Evolutionary conservation across 2,329 filamentous ascomycete species (phyloP).

Genomic region (Clonostachys chloroleuca): DNA sequence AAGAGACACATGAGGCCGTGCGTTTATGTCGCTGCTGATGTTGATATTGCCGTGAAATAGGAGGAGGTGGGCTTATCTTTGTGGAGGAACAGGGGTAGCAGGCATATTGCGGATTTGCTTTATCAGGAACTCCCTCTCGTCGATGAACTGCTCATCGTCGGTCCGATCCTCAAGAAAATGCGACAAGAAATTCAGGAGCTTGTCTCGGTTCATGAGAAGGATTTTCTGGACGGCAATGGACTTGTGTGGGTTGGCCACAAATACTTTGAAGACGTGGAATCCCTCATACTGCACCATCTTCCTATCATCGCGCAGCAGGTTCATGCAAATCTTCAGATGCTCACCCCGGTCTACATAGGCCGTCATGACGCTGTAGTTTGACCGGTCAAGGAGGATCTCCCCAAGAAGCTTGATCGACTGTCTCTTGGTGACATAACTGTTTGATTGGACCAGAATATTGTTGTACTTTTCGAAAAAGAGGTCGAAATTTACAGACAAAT

Average conservation of each 20-base stretch:
- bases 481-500: conserved; percentile 85
- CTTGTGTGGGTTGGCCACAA: conserved; percentile 98
- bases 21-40: no score
- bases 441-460: conserved; percentile 78
- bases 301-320: conserved; percentile 86
- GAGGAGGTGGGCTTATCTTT: conserved; percentile 23
- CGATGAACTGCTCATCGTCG: conserved; percentile 97
- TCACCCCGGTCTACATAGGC: conserved; percentile 92
- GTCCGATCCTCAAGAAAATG: conserved; percentile 92
- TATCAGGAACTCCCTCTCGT: conserved; percentile 95
- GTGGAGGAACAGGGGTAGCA: conserved; percentile 47
- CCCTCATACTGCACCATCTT: conserved; percentile 99
- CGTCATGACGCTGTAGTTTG: conserved; percentile 98
- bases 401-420: conserved; percentile 97
- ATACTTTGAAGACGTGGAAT: conserved; percentile 99
- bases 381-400: conserved; percentile 88
- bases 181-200: conserved; percentile 82
- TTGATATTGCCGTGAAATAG: no score
- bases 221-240: conserved; percentile 95
- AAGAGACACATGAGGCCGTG: no score
- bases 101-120: conserved; percentile 81
- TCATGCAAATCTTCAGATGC: conserved; percentile 98
- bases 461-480: conserved; percentile 93
- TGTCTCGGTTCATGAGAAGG: conserved; percentile 91
- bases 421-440: conserved; percentile 95